phyloP scores from a whole-genome alignment of 305 asterid genomes.

The Ilex paraguariensis region DNA sequence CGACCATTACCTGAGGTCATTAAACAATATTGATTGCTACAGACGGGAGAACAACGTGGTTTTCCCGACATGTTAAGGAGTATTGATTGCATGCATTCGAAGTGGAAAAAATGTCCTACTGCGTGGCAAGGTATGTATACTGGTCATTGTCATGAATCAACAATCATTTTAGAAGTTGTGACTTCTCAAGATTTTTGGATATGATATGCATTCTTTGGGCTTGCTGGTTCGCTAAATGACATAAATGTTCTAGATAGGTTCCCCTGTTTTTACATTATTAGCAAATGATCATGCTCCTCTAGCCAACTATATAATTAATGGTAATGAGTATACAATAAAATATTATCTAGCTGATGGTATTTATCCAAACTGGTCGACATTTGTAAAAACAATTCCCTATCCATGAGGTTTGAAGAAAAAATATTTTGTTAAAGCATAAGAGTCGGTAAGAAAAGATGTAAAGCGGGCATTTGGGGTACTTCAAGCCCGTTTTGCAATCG shows the following conservation, averaged over 20 bases:
- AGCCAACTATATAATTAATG: not conserved
- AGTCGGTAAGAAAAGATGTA: too few species aligned
- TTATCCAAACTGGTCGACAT: not conserved
- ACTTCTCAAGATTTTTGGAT: not conserved
- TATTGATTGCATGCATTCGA: not conserved
- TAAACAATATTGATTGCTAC: too few species aligned
- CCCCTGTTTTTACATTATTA: not conserved
- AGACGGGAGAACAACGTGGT: not conserved
- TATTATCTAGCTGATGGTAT: not conserved
- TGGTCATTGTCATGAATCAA: not conserved
- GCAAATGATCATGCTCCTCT: not conserved
- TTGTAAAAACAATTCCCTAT: not conserved
- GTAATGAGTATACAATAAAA: not conserved
- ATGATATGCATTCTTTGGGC: slow-evolving; percentile 1
- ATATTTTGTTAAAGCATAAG: too few species aligned
- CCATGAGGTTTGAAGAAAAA: too few species aligned
- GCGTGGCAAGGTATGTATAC: not conserved
- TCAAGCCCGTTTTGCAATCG: too few species aligned
- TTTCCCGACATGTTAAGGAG: slow-evolving; percentile 1
- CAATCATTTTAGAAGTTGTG: slow-evolving; percentile 1
- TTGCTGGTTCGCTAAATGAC: not conserved
- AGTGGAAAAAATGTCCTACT: not conserved
- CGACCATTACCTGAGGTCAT: too few species aligned
- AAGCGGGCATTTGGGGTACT: too few species aligned
- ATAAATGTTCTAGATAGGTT: not conserved